Conservation (phyloP, 345 rosid species). For the Linum trigynum region DNA sequence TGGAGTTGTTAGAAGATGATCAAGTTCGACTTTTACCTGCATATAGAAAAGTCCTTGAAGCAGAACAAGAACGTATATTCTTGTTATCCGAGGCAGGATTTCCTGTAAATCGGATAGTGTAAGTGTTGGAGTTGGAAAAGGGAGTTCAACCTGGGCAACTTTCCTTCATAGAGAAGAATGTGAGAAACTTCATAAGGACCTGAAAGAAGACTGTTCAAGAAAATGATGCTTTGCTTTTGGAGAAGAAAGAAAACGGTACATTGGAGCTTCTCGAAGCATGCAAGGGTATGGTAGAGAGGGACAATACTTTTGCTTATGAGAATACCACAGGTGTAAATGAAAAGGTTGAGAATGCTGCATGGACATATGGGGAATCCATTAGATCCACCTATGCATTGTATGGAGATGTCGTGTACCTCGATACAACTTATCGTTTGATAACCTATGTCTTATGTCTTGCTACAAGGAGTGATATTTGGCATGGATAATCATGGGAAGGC, state of each 20-base stretch:
- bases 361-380: conserved; percentile 69
- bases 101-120: conserved; percentile 78
- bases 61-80: conserved; percentile 82
- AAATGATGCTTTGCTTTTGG: conserved; percentile 67
- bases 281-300: conserved; percentile 61
- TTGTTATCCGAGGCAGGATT: conserved; percentile 89
- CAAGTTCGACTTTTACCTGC: conserved; percentile 93
- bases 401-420: conserved; percentile 77
- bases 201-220: conserved; percentile 82
- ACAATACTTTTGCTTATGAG: conserved; percentile 50
- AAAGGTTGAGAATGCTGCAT: conserved; percentile 74
- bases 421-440: conserved; percentile 63
- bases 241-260: conserved; percentile 62
- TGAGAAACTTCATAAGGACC: conserved; percentile 77
- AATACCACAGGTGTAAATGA: conserved; percentile 54
- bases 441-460: conserved; percentile 77
- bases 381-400: conserved; percentile 39
- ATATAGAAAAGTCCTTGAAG: conserved; percentile 75
- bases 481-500: conserved; percentile 62
- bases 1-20: conserved; percentile 86
- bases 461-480: conserved; percentile 75
- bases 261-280: conserved; percentile 73
- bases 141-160: conserved; percentile 80
- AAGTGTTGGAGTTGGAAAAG: conserved; percentile 76
- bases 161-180: conserved; percentile 89